phyloP scores from a whole-genome alignment of 1,284 basidiomycete species.

The Jaminaea rosea region DNA sequence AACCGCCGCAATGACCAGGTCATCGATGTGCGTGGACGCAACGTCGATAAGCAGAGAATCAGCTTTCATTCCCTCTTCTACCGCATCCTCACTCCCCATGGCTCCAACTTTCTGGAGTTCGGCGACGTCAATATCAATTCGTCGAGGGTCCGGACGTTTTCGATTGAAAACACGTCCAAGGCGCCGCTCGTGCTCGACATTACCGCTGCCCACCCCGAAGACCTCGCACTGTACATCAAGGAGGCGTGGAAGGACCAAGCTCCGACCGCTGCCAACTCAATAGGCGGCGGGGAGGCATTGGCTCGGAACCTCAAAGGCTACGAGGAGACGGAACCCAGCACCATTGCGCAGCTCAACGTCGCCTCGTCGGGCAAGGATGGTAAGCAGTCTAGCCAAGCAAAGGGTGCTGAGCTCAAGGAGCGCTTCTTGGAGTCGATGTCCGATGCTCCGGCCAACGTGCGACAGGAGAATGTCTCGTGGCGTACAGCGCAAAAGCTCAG shows the following conservation, averaged over 20 bases:
- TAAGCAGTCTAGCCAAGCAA: constrained; percentile 12
- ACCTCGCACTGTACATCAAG: constrained; percentile 51
- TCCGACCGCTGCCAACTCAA: neutral
- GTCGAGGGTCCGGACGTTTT: constrained; percentile 49
- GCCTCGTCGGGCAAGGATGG: constrained; percentile 6
- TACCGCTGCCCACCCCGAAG: constrained; percentile 52
- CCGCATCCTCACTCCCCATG: constrained; percentile 52
- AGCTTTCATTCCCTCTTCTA: constrained; percentile 53
- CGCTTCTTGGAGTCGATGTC: constrained; percentile 52
- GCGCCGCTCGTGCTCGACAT: constrained; percentile 49
- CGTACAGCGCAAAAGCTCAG: constrained; percentile 35
- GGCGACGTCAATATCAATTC: constrained; percentile 52
- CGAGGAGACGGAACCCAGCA: neutral
- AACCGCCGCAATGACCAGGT: constrained; percentile 49
- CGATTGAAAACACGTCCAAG: constrained; percentile 50
- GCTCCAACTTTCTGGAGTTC: constrained; percentile 53
- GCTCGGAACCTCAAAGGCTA: neutral
- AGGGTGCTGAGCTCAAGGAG: constrained; percentile 47
- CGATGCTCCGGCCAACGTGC: constrained; percentile 36
- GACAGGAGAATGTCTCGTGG: constrained; percentile 38
- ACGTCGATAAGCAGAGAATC: constrained; percentile 52
- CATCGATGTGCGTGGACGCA: constrained; percentile 50
- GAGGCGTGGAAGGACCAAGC: neutral
- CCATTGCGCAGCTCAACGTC: neutral
- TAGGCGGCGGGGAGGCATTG: neutral